Evolutionary conservation across 2,329 filamentous ascomycete species (phyloP), one percentile per base, ranked within the genome.

Genomic region (Colletotrichum tofieldiae): DNA sequence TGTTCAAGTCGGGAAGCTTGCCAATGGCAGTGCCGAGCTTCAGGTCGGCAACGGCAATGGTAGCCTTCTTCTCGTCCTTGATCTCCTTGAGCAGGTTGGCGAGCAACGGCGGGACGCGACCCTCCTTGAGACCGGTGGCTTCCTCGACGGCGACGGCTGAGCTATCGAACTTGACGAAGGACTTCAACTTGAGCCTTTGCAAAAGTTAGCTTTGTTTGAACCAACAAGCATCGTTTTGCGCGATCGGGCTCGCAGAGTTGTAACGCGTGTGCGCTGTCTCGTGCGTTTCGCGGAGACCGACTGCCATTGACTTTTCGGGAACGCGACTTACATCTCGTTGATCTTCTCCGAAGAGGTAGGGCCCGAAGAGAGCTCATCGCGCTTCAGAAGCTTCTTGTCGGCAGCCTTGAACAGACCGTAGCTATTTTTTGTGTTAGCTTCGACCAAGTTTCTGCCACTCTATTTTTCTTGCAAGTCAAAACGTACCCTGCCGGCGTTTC

Each of bases 321-420:
- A 37, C 61, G 51, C 47, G 51, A 89, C 93, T 88, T 87, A 96
- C 93, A 97, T 90, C 78, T 93, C 93, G 78, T 94, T 94, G 75
- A 97, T 90, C 78, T 93, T 93, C 83, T 98, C 95, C 45, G 94
- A 92, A 72, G 93, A 93, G 76, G 91, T 89, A 74, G 95, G 88
- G 82, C 96, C 92, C 75, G 91, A 88, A 65, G 90, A 89, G 75
- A 97, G 85, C 80, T 95, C 92, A 84, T 96, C 93, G 80, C 93
- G 92, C 84, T 97, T 96, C 76, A 99, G 88, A 72, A 98, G 90
- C 88, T 98, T 98, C 91, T 98, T 98, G 90, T 98, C 96, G 84
- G 95, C 94, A 78, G 96, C 93, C 89, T 99, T 98, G 88, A 99
- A 95, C 83, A 99, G 91, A 84, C 95, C 96, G 87, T 98, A 98